Percentiles rank a stretch among this genome's conserved stretches.
These are phyloP conservation scores for Gonapodya sp. DNA, from an alignment of 192 early-diverging fungal genomes.

Conservation along the genomic window DNA sequence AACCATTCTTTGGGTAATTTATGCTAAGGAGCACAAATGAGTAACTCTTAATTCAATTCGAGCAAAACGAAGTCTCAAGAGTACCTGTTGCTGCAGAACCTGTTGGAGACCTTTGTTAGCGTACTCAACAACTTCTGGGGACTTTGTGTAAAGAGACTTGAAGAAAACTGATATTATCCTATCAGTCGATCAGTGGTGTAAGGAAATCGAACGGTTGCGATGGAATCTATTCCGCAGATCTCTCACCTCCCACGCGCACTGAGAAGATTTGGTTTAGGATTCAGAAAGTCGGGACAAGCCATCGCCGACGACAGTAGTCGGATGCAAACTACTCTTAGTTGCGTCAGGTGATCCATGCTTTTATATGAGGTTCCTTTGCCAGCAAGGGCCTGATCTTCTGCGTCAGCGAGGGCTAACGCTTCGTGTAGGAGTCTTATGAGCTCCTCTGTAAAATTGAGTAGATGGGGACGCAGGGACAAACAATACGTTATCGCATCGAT, in stretches of 20 bases:
- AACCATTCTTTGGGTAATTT: conserved; percentile 91
- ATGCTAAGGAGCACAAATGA: too few species aligned
- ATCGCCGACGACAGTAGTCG: conserved; percentile 91
- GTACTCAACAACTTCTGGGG: conserved; percentile 86
- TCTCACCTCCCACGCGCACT: neutral
- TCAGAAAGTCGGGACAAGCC: conserved; percentile 72
- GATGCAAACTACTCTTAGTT: conserved; percentile 91
- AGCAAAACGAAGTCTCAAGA: neutral
- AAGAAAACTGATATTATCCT: conserved; percentile 97
- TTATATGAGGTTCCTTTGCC: conserved; percentile 73
- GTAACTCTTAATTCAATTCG: too few species aligned
- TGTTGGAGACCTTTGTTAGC: conserved; percentile 83
- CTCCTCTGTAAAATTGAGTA: conserved; percentile 86
- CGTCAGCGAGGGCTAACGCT: conserved; percentile 86
- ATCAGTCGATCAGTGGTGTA: conserved; percentile 44
- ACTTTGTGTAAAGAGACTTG: conserved; percentile 94
- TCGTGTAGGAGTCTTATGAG: conserved; percentile 81
- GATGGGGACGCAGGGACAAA: conserved; percentile 72
- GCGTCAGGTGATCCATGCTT: conserved; percentile 68
- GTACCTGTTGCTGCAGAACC: conserved; percentile 56
- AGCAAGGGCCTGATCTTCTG: conserved; percentile 92
- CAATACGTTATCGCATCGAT: conserved; percentile 99
- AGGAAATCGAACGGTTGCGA: neutral
- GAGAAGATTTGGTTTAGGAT: conserved; percentile 51
- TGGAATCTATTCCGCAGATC: neutral